A percentile compares a stretch with the other conserved stretches of the same genome.
Conservation (phyloP, 768 basidiomycete genomes). For the Mycena venus region DNA sequence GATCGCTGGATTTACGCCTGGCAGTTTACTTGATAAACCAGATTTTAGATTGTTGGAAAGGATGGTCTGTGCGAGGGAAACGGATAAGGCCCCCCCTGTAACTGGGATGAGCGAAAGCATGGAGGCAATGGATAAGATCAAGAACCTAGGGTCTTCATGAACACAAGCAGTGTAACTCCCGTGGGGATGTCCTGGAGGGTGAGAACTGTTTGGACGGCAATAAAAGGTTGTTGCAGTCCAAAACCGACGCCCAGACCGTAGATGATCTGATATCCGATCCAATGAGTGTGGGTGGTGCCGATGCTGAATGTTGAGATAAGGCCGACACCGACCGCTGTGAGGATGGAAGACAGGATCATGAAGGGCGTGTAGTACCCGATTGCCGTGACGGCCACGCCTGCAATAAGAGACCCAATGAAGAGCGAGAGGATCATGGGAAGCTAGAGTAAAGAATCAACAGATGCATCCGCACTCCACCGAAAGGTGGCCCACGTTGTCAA, state of each 20-base stretch:
- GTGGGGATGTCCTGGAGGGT: constrained; percentile 30
- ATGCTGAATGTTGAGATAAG: constrained; percentile 38
- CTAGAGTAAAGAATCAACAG: too few relatives aligned
- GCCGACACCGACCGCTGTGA: constrained; percentile 47
- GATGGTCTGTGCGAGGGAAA: constrained; percentile 29
- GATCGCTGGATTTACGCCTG: too few relatives aligned
- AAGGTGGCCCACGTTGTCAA: too few relatives aligned
- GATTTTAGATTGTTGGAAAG: too few relatives aligned
- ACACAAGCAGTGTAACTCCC: constrained; percentile 34
- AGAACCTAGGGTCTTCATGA: constrained; percentile 38
- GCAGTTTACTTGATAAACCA: too few relatives aligned
- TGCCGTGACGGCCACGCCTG: constrained; percentile 50
- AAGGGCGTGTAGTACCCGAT: constrained; percentile 52
- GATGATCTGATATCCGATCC: constrained; percentile 38
- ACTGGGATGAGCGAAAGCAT: constrained; percentile 41
- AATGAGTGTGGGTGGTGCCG: too few relatives aligned
- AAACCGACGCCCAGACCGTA: constrained; percentile 47
- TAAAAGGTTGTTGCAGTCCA: constrained; percentile 36
- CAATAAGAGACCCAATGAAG: constrained; percentile 53
- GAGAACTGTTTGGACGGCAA: constrained; percentile 36
- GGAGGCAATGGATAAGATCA: neutral
- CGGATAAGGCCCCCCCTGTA: constrained; percentile 30
- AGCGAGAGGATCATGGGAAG: constrained; percentile 53
- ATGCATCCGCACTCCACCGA: too few relatives aligned
- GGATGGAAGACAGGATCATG: constrained; percentile 41